phyloP scores from a whole-genome alignment of 257 asterid genomes.

The Salvia hispanica region DNA sequence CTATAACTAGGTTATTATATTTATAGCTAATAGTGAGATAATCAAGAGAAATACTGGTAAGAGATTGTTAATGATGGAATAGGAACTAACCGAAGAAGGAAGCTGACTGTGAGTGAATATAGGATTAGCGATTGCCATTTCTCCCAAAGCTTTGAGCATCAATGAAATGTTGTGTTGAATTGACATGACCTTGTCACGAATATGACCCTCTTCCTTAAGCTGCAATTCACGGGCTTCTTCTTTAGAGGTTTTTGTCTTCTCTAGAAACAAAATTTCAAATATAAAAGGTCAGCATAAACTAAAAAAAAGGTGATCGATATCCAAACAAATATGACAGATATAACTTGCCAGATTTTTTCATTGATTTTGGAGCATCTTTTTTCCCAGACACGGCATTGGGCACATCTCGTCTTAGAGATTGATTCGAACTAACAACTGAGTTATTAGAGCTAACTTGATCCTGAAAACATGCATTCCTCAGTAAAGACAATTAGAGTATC shows the following conservation, averaged over 20 bases:
- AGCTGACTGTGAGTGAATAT: conserved; percentile 93
- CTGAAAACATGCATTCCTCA: conserved; percentile 47
- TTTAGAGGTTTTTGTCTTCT: conserved; percentile 85
- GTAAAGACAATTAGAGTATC: conserved; percentile 18
- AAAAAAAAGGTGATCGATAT: background rate
- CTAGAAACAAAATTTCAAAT: conserved; percentile 39
- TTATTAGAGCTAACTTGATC: conserved; percentile 61
- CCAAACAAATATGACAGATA: conserved; percentile 15
- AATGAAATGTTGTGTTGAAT: conserved; percentile 69
- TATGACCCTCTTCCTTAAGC: conserved; percentile 75
- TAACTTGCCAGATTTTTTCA: conserved; percentile 73
- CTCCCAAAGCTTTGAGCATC: conserved; percentile 91
- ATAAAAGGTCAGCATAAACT: conserved; percentile 13
- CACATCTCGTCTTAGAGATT: conserved; percentile 57
- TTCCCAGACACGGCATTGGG: conserved; percentile 55
- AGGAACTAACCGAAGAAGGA: conserved; percentile 78
- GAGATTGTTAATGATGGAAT: conserved; percentile 1
- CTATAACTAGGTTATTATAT: background rate
- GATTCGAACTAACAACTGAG: conserved; percentile 47
- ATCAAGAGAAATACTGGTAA: background rate
- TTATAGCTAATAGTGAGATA: conserved; percentile 12
- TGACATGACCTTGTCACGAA: conserved; percentile 67
- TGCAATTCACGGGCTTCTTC: conserved; percentile 98
- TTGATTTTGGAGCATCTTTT: conserved; percentile 70
- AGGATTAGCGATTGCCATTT: conserved; percentile 90